Evolutionary conservation across 176 grass and related monocot genomes (phyloP), one percentile per base, ranked within the genome.

Genomic region (Eleusine coracana): DNA sequence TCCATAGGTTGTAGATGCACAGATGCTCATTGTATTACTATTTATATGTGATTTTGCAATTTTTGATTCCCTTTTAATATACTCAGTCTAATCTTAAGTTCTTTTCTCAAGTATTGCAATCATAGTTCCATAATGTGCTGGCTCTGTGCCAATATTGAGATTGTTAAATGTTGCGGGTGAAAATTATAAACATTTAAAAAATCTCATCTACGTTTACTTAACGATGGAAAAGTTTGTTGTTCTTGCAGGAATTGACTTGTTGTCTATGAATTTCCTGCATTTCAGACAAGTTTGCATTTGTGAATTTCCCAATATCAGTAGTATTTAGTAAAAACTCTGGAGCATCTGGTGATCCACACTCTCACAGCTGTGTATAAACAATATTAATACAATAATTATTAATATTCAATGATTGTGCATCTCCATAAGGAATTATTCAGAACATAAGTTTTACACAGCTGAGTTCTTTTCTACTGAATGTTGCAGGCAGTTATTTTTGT

Each of bases 401-500:
- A 64, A 48, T 31, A 62, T 67, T 82, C 31, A 18, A 66, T 10
- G 11, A 18, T 1, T 41, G 49, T 29, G 54, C 81, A 63, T 82
- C 56, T 79, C 71, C 48, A 44, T 50, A 76, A 23, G 55, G 55
- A 61, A 25, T 61, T 38, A 21, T 20, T 1, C 6, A 49, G 45
- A 25, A 50, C 15, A 66, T 66, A 80, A 25, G 58, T 55, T 85
- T 40, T 82, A 20, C 28, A 20, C 82, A 69, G 68, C 41, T 87
- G 17, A 89, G 62, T 48, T 48, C 27, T 52, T 85, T 85, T 81
- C 27, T 20, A 39, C 55, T 40, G 75, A 68, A 34, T 77, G 55
- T 69, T 82, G 70, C 34, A 98, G 96, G 96, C 85, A 76, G 87
- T 98, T 85, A 98, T 98, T 87, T 98, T 98, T 93, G 91, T 98